These are phyloP conservation scores for Trichophyton verrucosum DNA, from an alignment of 2,329 filamentous ascomycete species.

Conservation along the genomic window DNA sequence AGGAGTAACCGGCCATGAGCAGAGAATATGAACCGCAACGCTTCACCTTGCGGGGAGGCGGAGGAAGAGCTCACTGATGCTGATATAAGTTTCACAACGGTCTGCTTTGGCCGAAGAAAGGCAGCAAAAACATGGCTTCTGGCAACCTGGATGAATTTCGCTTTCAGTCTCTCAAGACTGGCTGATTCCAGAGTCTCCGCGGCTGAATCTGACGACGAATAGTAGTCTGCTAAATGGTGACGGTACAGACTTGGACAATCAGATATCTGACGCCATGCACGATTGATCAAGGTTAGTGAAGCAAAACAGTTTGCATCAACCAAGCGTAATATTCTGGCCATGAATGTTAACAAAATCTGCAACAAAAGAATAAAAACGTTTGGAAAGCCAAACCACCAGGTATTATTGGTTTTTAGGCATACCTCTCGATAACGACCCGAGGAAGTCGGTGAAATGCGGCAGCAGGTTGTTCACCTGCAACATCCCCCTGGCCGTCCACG, in stretches of 20 bases:
- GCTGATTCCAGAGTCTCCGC: conserved; percentile 29
- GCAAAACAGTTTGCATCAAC: conserved; percentile 38
- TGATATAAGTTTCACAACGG: conserved; percentile 66
- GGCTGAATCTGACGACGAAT: conserved; percentile 25
- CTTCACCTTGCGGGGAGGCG: conserved; percentile 65
- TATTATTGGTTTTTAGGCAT: not conserved
- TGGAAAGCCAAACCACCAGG: not conserved
- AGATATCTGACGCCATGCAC: conserved; percentile 33
- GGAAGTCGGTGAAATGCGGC: conserved; percentile 9
- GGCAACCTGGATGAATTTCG: conserved; percentile 55
- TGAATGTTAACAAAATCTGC: not conserved
- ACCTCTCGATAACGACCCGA: conserved; percentile 12
- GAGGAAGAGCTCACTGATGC: conserved; percentile 75
- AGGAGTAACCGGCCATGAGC: conserved; percentile 61
- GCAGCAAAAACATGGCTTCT: conserved; percentile 68
- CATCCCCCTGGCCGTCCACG: not conserved
- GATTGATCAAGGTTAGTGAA: conserved; percentile 34
- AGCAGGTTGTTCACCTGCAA: not conserved
- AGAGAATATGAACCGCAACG: conserved; percentile 72
- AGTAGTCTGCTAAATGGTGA: conserved; percentile 33
- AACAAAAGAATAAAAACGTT: not conserved
- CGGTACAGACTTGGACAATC: conserved; percentile 34
- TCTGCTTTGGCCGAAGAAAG: conserved; percentile 57
- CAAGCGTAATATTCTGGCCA: conserved; percentile 34
- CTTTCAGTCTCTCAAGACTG: conserved; percentile 48